phyloP scores from a whole-genome alignment of 495 filamentous ascomycete genomes.

The Penicillium goetzii region DNA sequence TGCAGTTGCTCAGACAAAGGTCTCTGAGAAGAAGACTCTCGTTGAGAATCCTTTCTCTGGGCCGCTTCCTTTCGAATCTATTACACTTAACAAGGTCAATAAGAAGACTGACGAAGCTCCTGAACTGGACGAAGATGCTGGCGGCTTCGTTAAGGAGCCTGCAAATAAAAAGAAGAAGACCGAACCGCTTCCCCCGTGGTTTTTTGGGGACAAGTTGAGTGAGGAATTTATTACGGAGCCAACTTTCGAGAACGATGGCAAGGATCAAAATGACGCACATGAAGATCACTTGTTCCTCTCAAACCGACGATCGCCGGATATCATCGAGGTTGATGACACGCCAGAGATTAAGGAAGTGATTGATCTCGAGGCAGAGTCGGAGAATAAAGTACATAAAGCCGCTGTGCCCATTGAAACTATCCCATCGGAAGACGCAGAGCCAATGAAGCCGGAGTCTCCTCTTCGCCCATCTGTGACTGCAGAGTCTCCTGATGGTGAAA shows the following conservation, averaged over 20 bases:
- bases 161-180: constrained; percentile 51
- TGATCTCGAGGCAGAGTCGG: constrained; percentile 44
- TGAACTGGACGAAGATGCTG: constrained; percentile 57
- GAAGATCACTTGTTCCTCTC: constrained; percentile 45
- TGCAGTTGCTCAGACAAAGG: constrained; percentile 47
- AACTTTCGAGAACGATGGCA: constrained; percentile 29
- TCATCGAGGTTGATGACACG: constrained; percentile 51
- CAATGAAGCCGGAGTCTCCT: constrained; percentile 2
- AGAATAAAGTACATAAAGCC: constrained; percentile 15
- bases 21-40: constrained; percentile 32
- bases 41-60: constrained; percentile 59
- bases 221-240: constrained; percentile 42
- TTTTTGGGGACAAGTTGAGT: constrained; percentile 48
- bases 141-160: constrained; percentile 67
- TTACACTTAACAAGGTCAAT: constrained; percentile 63
- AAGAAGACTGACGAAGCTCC: constrained; percentile 10
- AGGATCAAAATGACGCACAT: constrained; percentile 28
- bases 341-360: constrained; percentile 44
- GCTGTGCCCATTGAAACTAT: background rate
- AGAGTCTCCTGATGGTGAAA: constrained; percentile 8
- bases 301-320: constrained; percentile 44
- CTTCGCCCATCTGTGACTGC: constrained; percentile 3
- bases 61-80: constrained; percentile 85
- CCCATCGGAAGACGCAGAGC: constrained; percentile 4
- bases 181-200: constrained; percentile 84